A percentile compares a stretch with the other conserved stretches of the same genome.
Conservation (phyloP, 768 basidiomycete species). For the Leccinum olivaceopallidum region DNA sequence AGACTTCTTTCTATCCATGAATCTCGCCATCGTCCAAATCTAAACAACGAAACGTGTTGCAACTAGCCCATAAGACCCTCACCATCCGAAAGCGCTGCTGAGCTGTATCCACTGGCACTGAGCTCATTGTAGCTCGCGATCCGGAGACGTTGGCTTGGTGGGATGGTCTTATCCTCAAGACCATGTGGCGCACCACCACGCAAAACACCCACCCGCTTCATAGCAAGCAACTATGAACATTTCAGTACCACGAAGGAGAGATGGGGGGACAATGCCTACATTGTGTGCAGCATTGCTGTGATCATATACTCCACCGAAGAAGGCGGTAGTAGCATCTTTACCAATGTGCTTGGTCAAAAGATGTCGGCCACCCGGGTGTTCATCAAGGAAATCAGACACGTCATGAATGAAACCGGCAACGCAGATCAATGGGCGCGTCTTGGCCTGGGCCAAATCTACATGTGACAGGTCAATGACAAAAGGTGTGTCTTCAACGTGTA, state of each 20-base stretch:
- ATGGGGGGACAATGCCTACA: constrained; percentile 37
- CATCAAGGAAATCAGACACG: constrained; percentile 78
- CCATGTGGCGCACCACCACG: constrained; percentile 55
- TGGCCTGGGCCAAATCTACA: constrained; percentile 75
- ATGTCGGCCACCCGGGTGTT: constrained; percentile 91
- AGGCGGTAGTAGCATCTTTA: constrained; percentile 89
- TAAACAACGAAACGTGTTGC: neutral
- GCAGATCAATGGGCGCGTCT: constrained; percentile 79
- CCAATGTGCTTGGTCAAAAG: constrained; percentile 83
- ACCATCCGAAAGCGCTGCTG: constrained; percentile 57
- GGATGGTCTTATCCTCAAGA: constrained; percentile 61
- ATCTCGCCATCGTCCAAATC: neutral
- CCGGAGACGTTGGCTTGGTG: constrained; percentile 70
- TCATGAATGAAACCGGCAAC: constrained; percentile 95
- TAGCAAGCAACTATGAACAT: constrained; percentile 31
- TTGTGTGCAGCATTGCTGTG: constrained; percentile 90
- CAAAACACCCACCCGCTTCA: constrained; percentile 59
- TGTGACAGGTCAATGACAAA: constrained; percentile 2
- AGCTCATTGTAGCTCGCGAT: constrained; percentile 68
- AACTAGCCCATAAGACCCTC: constrained; percentile 48
- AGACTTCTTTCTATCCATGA: constrained; percentile 13
- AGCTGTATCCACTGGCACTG: constrained; percentile 47
- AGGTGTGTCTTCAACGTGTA: constrained; percentile 5
- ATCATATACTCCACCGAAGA: constrained; percentile 91
- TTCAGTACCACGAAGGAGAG: constrained; percentile 4